These are phyloP conservation scores for Aspergillus hortae DNA, from an alignment of 2,329 filamentous ascomycete genomes.

Conservation along the genomic window DNA sequence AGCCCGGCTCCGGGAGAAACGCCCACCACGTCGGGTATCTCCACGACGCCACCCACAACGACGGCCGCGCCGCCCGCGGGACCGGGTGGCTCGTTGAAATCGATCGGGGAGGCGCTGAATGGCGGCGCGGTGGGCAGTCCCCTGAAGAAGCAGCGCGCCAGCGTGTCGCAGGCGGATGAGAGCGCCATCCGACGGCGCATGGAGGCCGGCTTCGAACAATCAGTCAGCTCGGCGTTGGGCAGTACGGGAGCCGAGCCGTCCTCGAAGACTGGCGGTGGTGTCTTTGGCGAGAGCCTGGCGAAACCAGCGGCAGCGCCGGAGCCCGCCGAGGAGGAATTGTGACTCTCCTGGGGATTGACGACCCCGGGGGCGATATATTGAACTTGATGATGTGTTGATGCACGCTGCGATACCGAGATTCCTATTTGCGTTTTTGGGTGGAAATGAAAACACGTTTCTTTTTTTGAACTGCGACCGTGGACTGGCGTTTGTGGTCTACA, in stretches of 20 bases:
- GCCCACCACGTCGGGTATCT: conserved; percentile 28
- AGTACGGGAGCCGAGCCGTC: conserved; percentile 14
- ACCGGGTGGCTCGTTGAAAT: conserved; percentile 16
- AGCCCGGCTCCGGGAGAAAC: conserved; percentile 38
- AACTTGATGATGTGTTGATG: not conserved
- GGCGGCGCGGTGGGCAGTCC: conserved; percentile 43
- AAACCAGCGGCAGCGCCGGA: conserved; percentile 4
- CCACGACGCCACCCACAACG: conserved; percentile 34
- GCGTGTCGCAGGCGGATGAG: conserved; percentile 42
- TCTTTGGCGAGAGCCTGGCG: conserved; percentile 19
- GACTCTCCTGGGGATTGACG: conserved; percentile 4
- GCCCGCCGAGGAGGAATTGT: conserved; percentile 31
- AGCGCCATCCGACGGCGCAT: conserved; percentile 39
- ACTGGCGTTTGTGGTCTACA: no score
- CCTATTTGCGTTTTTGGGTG: no score
- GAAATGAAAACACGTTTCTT: not conserved
- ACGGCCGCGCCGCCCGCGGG: conserved; percentile 12
- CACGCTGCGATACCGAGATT: not conserved
- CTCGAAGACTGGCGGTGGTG: conserved; percentile 5
- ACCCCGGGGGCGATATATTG: not conserved
- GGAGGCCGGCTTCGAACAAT: conserved; percentile 34
- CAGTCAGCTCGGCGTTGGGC: conserved; percentile 37
- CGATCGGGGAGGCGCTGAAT: conserved; percentile 23
- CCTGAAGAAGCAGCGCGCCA: conserved; percentile 46
- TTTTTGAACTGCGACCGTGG: not conserved